Conservation (phyloP, 192 early-diverging fungal species). For the Backusella westeae region DNA sequence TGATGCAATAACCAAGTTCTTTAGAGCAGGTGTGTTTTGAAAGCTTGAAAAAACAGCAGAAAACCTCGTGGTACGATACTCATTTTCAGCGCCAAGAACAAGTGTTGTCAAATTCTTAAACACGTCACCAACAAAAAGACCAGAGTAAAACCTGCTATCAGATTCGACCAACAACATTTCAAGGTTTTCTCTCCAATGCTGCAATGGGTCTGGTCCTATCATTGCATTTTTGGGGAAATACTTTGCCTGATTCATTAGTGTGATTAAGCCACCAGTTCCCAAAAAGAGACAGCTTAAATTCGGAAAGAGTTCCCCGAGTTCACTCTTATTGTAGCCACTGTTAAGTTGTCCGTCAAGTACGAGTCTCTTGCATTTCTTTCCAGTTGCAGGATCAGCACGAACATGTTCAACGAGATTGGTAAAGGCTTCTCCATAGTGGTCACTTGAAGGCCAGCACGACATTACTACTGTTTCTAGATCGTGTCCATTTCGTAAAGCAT, state of each 20-base stretch:
- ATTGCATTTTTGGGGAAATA: background rate
- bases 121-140: background rate
- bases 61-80: background rate
- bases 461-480: background rate
- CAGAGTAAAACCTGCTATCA: background rate
- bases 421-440: background rate
- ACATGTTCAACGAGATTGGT: background rate
- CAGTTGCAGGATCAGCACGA: background rate
- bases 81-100: background rate
- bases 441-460: background rate
- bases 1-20: background rate
- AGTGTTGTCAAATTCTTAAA: background rate
- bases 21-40: background rate
- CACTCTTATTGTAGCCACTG: background rate
- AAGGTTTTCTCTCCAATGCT: background rate
- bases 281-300: background rate
- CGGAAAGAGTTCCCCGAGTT: background rate
- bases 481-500: background rate
- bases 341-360: background rate
- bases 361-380: background rate
- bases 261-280: background rate
- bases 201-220: background rate
- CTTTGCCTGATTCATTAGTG: background rate
- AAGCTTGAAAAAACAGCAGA: background rate
- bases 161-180: background rate